Evolutionary conservation across 2,329 filamentous ascomycete genomes (phyloP).

Genomic region (Lachnellula occidentalis): DNA sequence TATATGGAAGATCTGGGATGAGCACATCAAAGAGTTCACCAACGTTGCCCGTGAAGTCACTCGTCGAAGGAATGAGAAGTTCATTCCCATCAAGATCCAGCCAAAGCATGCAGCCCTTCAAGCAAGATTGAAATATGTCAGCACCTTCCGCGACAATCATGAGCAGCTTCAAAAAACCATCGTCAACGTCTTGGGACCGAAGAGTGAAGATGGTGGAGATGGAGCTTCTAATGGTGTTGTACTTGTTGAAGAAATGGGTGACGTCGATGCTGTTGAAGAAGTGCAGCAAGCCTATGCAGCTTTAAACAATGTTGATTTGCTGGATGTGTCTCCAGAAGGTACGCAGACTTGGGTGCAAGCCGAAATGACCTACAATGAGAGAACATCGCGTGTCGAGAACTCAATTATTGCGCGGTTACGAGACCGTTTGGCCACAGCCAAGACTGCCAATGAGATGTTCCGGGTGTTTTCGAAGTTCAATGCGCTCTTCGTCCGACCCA

Average conservation of each 20-base stretch:
- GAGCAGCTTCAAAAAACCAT: constrained; percentile 97
- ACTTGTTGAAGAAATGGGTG: constrained; percentile 88
- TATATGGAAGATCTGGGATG: constrained; percentile 92
- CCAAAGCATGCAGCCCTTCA: constrained; percentile 85
- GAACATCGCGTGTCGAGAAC: constrained; percentile 95
- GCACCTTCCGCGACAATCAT: constrained; percentile 92
- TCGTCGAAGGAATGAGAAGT: constrained; percentile 89
- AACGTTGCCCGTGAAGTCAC: constrained; percentile 95
- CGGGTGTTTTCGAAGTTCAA: constrained; percentile 99
- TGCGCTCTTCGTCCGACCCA: constrained; percentile 94
- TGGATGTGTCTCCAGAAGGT: constrained; percentile 86
- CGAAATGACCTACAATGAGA: constrained; percentile 94
- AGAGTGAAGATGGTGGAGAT: constrained; percentile 52
- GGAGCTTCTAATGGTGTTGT: constrained; percentile 56
- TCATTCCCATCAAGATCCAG: constrained; percentile 95
- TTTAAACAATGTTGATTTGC: constrained; percentile 87
- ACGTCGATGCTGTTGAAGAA: constrained; percentile 94
- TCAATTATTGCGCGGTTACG: constrained; percentile 93
- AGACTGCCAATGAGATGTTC: constrained; percentile 99
- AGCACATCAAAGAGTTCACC: constrained; percentile 94
- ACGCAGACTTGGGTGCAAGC: constrained; percentile 90
- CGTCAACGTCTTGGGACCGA: constrained; percentile 87
- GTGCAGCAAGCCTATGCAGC: constrained; percentile 92
- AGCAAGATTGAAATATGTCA: constrained; percentile 86
- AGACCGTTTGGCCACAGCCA: constrained; percentile 89